Base-by-base conservation (phyloP, 768 basidiomycete species). In the Boletales sp. region DNA sequence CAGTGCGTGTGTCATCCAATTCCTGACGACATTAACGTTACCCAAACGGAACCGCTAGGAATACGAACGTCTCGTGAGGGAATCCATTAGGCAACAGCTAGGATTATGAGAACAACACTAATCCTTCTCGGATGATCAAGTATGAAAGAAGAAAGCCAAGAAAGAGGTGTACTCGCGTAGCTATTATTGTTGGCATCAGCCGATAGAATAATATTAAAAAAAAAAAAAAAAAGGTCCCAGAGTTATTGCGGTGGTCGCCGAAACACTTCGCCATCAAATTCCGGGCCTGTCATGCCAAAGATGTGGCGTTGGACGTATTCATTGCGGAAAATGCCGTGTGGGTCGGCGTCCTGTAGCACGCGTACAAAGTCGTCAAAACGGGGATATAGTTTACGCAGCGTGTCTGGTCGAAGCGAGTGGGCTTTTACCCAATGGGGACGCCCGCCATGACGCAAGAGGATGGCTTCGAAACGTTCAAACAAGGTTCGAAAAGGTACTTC, bases 381-480 rank as follows among this genome's bases (percentile, higher is more conserved):
- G 18, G 94, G 89, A 70, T 98, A 98, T 11, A 88, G 69, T 47
- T 59, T 62, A 45, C 80, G 79, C 47, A 96, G 77, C 31, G 73
- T 68, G 40, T 76, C 74, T 3, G 88, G 87, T 39, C 76, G 73
- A 34, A 94, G 76, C 19, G 72, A 70, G 65, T 97, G 95, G 18
- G 90, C 79, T 69, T 98, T 98, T 0, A 94, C 95, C 95, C 95
- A 98, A 72, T 98, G 95, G 9, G 95, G 94, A 41, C 90, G 78
- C 7, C 93, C 95, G 38, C 78, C 76, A 69, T 93, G 78, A 28
- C 73, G 75, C 18, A 72, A 65, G 51, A 94, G 64, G 58, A 94
- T 86, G 13, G 66, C 58, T 64, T 94, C 90, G 63, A 90, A 96
- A 21, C 75, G 76, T 41, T 75, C 70, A 68, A 97, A 95, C 44